Percentiles rank a stretch among this genome's conserved stretches.
phyloP scores from a whole-genome alignment of 2,329 filamentous ascomycete species.

The Trichocomaceae sp. region DNA sequence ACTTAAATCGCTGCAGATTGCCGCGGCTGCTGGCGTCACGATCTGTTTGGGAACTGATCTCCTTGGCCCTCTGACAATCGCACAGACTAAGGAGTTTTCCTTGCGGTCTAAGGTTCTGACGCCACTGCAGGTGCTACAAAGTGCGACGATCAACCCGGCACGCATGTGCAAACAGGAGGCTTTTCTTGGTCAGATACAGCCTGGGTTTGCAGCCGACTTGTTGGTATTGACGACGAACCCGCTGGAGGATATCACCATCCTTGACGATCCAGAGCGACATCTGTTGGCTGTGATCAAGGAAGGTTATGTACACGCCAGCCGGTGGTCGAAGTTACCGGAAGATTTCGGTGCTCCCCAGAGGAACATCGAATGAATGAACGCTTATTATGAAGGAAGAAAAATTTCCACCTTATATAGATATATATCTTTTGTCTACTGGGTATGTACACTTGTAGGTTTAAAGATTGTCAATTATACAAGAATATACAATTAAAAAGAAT shows the following conservation, averaged over 20 bases:
- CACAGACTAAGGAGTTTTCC: conserved; percentile 47
- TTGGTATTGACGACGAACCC: conserved; percentile 49
- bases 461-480: background rate
- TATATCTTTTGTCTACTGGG: background rate
- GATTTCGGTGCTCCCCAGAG: background rate
- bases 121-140: conserved; percentile 42
- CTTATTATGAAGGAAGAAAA: background rate
- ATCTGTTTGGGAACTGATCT: conserved; percentile 54
- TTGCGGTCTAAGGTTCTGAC: conserved; percentile 41
- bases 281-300: conserved; percentile 46
- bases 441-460: background rate
- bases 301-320: conserved; percentile 41
- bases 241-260: conserved; percentile 48
- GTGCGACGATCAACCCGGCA: conserved; percentile 49
- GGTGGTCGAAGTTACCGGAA: conserved; percentile 16
- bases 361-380: background rate
- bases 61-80: conserved; percentile 44
- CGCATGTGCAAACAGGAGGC: conserved; percentile 43
- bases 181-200: conserved; percentile 45
- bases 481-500: background rate
- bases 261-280: conserved; percentile 30
- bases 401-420: background rate
- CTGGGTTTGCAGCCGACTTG: conserved; percentile 49
- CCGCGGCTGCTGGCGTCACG: conserved; percentile 47
- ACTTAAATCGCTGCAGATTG: conserved; percentile 43